Conservation (phyloP, 352 stramenopile genomes). For the Lagenidium giganteum region DNA sequence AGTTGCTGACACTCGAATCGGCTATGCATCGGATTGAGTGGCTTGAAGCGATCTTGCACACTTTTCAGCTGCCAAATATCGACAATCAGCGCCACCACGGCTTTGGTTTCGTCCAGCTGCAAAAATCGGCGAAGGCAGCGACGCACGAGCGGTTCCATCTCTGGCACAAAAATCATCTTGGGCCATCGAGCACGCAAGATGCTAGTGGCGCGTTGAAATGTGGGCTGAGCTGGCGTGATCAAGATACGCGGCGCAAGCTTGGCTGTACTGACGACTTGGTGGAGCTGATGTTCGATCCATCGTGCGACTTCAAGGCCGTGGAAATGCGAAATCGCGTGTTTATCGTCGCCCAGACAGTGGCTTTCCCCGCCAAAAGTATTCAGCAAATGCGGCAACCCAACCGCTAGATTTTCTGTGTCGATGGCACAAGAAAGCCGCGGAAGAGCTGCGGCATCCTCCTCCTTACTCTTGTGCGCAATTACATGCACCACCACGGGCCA, state of each 20-base stretch:
- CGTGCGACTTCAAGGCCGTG: slow-evolving; percentile 56
- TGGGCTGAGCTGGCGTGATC: slow-evolving; percentile 32
- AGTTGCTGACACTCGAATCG: no score
- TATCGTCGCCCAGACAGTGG: no score
- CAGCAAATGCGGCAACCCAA: no score
- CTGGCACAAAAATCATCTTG: slow-evolving; percentile 27
- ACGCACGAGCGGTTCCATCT: slow-evolving; percentile 41
- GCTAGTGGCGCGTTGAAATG: slow-evolving; percentile 28
- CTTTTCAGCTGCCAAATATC: slow-evolving; percentile 29
- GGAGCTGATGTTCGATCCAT: slow-evolving; percentile 33
- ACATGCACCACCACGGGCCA: slow-evolving; percentile 36
- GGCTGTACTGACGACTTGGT: slow-evolving; percentile 18
- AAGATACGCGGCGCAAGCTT: slow-evolving; percentile 33
- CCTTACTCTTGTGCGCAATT: no score
- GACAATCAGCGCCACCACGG: slow-evolving; percentile 26
- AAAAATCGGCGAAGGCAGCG: slow-evolving; percentile 44
- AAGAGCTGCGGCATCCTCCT: no score
- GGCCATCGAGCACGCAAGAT: slow-evolving; percentile 37
- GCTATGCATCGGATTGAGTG: not conserved
- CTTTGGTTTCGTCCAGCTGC: slow-evolving; percentile 24
- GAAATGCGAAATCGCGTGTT: slow-evolving; percentile 25
- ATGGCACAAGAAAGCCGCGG: no score
- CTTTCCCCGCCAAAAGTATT: no score
- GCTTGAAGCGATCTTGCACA: not conserved
- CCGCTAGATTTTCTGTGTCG: no score